Conservation (phyloP, 176 grass and related monocot species). For the Carex littledalei region DNA sequence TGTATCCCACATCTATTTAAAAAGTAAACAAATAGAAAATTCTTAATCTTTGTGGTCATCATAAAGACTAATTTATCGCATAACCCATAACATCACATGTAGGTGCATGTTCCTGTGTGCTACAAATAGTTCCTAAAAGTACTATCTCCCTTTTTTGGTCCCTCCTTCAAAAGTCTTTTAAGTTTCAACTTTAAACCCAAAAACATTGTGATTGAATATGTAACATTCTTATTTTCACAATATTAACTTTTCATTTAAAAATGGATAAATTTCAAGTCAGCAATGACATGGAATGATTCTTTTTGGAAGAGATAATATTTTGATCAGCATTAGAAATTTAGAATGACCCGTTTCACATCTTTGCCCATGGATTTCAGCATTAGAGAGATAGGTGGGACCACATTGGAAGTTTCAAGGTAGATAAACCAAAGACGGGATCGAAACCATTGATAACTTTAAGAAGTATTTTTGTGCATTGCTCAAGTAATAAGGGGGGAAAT, state of each 20-base stretch:
- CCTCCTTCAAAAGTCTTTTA: background rate
- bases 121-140: background rate
- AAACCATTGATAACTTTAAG: background rate
- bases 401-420: background rate
- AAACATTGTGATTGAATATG: background rate
- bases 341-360: background rate
- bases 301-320: background rate
- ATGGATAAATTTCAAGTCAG: background rate
- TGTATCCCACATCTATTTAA: slow-evolving; percentile 87
- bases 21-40: background rate
- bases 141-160: background rate
- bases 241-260: background rate
- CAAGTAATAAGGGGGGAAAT: too few relatives aligned
- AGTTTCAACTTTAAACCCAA: background rate
- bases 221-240: background rate
- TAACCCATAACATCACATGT: too few relatives aligned
- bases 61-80: too few relatives aligned
- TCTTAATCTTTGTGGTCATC: too few relatives aligned
- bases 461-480: too few relatives aligned
- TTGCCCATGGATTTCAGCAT: background rate
- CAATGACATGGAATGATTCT: background rate
- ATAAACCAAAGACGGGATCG: background rate
- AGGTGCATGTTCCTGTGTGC: too few relatives aligned
- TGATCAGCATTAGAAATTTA: background rate
- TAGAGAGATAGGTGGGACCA: background rate